A percentile compares a stretch with the other conserved stretches of the same genome.
Conservation (phyloP, 148 eudicot species). For the Dysphania ambrosioides region DNA sequence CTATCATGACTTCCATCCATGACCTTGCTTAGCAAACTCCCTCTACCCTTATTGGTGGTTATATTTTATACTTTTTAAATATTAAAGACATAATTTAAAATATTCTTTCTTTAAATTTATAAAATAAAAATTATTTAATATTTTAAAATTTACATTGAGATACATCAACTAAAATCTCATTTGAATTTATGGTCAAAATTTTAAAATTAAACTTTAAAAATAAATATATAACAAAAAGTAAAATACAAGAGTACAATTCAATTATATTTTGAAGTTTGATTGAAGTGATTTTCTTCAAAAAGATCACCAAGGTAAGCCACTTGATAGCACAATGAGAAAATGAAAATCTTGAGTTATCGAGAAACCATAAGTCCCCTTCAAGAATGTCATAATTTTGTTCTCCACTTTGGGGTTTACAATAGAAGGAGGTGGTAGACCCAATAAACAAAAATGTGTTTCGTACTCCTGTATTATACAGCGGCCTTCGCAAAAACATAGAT, state of each 20-base stretch:
- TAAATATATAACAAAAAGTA: too few species aligned
- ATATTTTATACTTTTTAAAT: too few species aligned
- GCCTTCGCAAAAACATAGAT: background rate
- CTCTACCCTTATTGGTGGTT: too few species aligned
- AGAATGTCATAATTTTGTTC: conserved; percentile 35
- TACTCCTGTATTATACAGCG: background rate
- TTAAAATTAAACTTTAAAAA: too few species aligned
- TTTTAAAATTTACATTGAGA: too few species aligned
- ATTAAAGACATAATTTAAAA: too few species aligned
- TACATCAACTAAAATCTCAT: too few species aligned
- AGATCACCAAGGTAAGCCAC: background rate
- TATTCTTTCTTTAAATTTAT: too few species aligned
- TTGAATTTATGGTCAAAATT: too few species aligned
- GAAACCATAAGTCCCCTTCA: conserved; percentile 30
- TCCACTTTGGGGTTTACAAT: conserved; percentile 29
- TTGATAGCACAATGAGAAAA: background rate
- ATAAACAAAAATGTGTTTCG: background rate
- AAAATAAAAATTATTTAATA: too few species aligned
- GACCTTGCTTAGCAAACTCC: too few species aligned
- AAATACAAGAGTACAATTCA: background rate
- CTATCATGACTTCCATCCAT: too few species aligned
- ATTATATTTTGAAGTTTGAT: background rate
- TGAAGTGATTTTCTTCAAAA: background rate
- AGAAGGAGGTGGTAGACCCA: background rate
- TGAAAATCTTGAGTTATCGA: conserved; percentile 27